Base-by-base conservation (phyloP, 192 early-diverging fungal genomes). In the Coemansia umbellata region DNA sequence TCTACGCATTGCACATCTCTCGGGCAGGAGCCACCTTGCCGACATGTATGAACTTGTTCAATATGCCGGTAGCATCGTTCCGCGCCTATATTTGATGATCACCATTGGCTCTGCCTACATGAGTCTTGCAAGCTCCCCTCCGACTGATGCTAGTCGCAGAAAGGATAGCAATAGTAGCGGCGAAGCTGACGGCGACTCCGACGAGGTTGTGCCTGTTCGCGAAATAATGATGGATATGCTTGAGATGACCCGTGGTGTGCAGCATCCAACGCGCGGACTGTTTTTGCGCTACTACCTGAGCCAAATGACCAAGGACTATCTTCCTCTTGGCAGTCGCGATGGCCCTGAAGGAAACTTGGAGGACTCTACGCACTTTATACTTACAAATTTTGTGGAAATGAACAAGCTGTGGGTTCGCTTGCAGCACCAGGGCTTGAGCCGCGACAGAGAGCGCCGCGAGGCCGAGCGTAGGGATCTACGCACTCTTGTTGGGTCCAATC, bases 361-460 rank as follows among this genome's bases (percentile, higher is more conserved):
- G 48, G 94, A 98, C 68, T 92, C 94, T 3, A 95, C 96, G 55
- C 84, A 90, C 33, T 99, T 99, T 60, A 95, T 92, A 53, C 72
- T 99, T 31, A 93, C 89, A 37, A 98, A 99, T 62, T 97, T 98
- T 79, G 90, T 93, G 30, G 97, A 99, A 79, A 99, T 96, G 94
- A 99, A 99, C 79, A 99, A 99, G 78, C 82, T 99, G 14, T 99
- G 97, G 97, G 97, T 99, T 9, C 90, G 97, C 1, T 68, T 99
- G 59, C 97, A 99, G 73, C 90, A 94, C 72, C 93, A 96, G 66
- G 97, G 97, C 15, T 85, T 91, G 63, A 90, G 86, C 33, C 78
- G 91, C 8, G 97, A 99, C 66, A 85, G 92, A 17, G 93, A 96
- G 67, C 91, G 91, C 69, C 80, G 97, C 24, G 97, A 99, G 67